A percentile compares a stretch with the other conserved stretches of the same genome.
phyloP scores from a whole-genome alignment of 257 asterid species.

The Rauvolfia tetraphylla region DNA sequence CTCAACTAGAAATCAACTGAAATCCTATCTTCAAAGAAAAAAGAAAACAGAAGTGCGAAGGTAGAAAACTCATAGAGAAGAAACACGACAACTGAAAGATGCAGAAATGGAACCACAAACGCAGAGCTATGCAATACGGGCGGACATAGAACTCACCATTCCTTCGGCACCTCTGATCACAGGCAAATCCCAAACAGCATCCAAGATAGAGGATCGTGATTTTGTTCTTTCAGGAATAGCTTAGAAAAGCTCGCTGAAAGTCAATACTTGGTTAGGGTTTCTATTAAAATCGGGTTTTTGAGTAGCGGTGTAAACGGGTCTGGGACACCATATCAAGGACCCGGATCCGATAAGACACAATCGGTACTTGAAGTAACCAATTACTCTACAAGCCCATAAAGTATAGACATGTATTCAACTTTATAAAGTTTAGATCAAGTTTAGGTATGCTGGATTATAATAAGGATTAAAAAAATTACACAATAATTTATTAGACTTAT shows the following conservation, averaged over 20 bases:
- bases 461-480: too few species aligned
- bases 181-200: background rate
- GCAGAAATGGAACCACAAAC: background rate
- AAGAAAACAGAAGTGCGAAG: background rate
- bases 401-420: too few species aligned
- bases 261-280: background rate
- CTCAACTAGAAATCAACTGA: background rate
- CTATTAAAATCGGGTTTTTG: too few species aligned
- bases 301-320: too few species aligned
- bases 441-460: too few species aligned
- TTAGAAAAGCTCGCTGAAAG: background rate
- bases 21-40: background rate
- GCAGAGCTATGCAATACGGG: background rate
- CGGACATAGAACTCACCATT: constrained; percentile 13
- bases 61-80: background rate
- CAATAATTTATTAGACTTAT: too few species aligned
- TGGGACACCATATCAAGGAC: too few species aligned
- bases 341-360: too few species aligned
- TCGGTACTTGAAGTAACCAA: too few species aligned
- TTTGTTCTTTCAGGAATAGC: background rate
- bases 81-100: background rate
- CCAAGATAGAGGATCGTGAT: background rate
- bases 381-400: too few species aligned
- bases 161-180: background rate
- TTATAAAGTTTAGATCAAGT: too few species aligned